Evolutionary conservation across 768 basidiomycete species (phyloP), one percentile per base, ranked within the genome.

Genomic region (Phlegmacium glaucopus): DNA sequence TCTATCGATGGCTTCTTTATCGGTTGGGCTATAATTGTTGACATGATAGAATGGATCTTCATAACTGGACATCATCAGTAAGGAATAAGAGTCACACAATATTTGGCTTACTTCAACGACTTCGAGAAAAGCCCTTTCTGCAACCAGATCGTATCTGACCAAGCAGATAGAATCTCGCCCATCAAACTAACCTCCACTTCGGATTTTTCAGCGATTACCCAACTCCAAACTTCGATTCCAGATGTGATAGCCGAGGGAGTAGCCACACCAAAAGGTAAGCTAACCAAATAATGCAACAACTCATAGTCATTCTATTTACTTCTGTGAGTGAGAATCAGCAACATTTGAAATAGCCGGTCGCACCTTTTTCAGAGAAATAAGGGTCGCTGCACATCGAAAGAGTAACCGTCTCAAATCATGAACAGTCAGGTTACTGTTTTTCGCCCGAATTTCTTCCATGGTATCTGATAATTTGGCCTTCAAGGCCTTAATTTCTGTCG

Each of bases 211-310:
- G 89, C 82, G 44, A 96, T 87, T 0, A 96, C 77, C 94, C 94
- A 97, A 3, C 88, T 92, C 96, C 96, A 98, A 9, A 87, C 86
- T 60, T 98, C 94, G 36, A 94, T 85, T 0, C 91, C 94, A 2
- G 90, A 81, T 12, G 90, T 78, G 47, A 97, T 81, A 1, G 93
- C 83, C 4, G 89, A 72, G 1, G 94, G 91, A 1, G 89, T 94
- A 52, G 91, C 91, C 3, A 90, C 85, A 47, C 89, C 86, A 57
- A 98, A 90, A 0, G 96, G 96, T 13, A 98, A 65, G 28, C 78
- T 74, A 7, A 98, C 94, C 18, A 98, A 72, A 62, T 92, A 86
- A 65, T 90, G 87, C 9, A 98, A 69, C 11, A 98, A 72, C 17
- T 88, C 87, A 59, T 87, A 78, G 49, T 98, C 91, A 60, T 83